Evolutionary conservation across 495 filamentous ascomycete species (phyloP), one percentile per base, ranked within the genome.

Genomic region (Hypoxylon fuscum): DNA sequence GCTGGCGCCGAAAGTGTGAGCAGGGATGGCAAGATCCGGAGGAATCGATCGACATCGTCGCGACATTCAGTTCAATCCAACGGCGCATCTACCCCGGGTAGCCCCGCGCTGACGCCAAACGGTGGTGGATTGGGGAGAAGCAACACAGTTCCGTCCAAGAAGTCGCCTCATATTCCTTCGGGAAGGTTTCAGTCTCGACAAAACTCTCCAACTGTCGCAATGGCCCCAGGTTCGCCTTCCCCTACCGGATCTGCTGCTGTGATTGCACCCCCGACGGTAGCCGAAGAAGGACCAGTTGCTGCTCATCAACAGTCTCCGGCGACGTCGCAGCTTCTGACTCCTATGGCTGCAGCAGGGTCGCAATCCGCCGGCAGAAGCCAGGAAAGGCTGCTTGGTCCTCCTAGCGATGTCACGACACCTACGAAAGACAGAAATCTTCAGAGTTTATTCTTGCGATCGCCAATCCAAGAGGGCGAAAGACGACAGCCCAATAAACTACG

Each of bases 81-180:
- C 66, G 87, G 81, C 54, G 79, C 82, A 23, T 85, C 89, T 2
- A 92, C 87, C 53, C 90, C 91, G 3, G 84, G 81, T 8, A 92
- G 88, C 42, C 90, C 91, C 7, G 82, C 85, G 1, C 71, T 76
- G 5, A 81, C 75, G 3, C 76, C 79, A 6, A 79, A 78, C 21
- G 80, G 84, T 59, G 92, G 34, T 1, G 34, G 92, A 6, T 82
- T 98, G 32, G 88, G 90, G 58, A 83, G 95, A 65, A 97, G 93
- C 75, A 98, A 98, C 74, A 98, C 95, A 7, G 76, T 97, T 14
- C 95, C 95, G n/a, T 94, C 93, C 1, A 95, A 96, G 72, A 91
- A 87, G 77, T 93, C 94, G 1, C 91, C 93, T 14, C 87, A 82
- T 10, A 64, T 94, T 20, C 76, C 82, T 15, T 77, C 83, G 3